Evolutionary conservation across 768 basidiomycete genomes (phyloP).

Genomic region (Hericium coralloides): DNA sequence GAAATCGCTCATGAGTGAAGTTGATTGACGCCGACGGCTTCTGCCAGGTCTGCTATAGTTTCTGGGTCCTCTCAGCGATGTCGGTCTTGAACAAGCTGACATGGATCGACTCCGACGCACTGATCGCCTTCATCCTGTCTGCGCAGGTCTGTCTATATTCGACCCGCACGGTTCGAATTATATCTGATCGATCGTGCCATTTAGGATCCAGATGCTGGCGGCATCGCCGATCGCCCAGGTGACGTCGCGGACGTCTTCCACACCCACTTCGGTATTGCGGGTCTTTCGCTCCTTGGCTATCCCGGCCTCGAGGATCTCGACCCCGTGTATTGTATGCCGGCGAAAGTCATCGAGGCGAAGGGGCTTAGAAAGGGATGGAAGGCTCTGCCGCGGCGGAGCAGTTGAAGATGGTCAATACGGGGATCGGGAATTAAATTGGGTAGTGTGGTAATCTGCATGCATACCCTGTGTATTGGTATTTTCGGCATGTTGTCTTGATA

Average conservation of each 20-base stretch:
- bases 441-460: too few species aligned
- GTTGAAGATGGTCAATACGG: too few species aligned
- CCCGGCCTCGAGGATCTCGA: conserved; percentile 80
- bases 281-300: conserved; percentile 83
- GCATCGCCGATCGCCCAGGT: conserved; percentile 89
- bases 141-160: conserved; percentile 80
- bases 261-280: conserved; percentile 81
- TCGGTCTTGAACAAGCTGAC: conserved; percentile 73
- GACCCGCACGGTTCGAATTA: not conserved
- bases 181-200: too few species aligned
- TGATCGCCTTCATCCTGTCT: conserved; percentile 76
- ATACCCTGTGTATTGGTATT: too few species aligned
- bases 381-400: conserved; percentile 29
- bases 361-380: conserved; percentile 66
- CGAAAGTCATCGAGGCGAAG: conserved; percentile 52
- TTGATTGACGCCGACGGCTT: not conserved
- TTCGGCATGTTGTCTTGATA: too few species aligned
- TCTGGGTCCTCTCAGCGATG: conserved; percentile 89
- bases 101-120: conserved; percentile 83
- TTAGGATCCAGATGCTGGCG: conserved; percentile 87
- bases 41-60: conserved; percentile 90
- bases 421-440: too few species aligned
- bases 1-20: not conserved
- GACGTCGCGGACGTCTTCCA: conserved; percentile 98
- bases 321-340: conserved; percentile 96